These are phyloP conservation scores for Scheffersomyces illinoinensis DNA, from an alignment of 1,139 yeast genomes.

Conservation along the genomic window DNA sequence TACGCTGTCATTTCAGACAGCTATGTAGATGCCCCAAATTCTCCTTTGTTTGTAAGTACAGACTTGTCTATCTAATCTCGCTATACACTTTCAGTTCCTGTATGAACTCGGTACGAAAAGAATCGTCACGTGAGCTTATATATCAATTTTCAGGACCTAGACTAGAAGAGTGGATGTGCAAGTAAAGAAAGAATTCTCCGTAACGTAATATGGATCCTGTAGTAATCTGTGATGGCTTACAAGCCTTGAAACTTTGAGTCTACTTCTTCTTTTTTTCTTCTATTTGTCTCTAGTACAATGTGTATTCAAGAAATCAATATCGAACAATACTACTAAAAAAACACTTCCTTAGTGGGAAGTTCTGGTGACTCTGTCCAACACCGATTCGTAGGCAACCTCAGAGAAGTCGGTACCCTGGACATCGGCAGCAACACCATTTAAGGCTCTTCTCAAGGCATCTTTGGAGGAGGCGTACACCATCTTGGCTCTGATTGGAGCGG, in stretches of 20 bases:
- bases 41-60: too few species aligned
- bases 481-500: constrained; percentile 91
- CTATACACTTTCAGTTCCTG: too few species aligned
- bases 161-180: too few species aligned
- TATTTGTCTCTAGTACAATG: not conserved
- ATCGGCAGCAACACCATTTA: constrained; percentile 91
- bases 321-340: not conserved
- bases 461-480: constrained; percentile 98
- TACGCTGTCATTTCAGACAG: too few species aligned
- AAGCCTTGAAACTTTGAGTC: not conserved
- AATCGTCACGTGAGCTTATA: too few species aligned
- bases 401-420: constrained; percentile 97
- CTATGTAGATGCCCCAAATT: too few species aligned
- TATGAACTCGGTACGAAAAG: too few species aligned
- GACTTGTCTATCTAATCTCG: too few species aligned
- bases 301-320: not conserved
- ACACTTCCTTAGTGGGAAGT: constrained; percentile 43
- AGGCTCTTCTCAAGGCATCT: constrained; percentile 96
- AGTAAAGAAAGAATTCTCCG: too few species aligned
- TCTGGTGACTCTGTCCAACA: constrained; percentile 85
- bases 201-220: too few species aligned
- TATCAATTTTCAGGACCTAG: too few species aligned
- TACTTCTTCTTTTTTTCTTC: too few species aligned
- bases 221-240: not conserved
- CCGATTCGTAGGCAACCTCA: constrained; percentile 93